Conservation (phyloP, 805 yeast species). For the Lachancea nothofagi region DNA sequence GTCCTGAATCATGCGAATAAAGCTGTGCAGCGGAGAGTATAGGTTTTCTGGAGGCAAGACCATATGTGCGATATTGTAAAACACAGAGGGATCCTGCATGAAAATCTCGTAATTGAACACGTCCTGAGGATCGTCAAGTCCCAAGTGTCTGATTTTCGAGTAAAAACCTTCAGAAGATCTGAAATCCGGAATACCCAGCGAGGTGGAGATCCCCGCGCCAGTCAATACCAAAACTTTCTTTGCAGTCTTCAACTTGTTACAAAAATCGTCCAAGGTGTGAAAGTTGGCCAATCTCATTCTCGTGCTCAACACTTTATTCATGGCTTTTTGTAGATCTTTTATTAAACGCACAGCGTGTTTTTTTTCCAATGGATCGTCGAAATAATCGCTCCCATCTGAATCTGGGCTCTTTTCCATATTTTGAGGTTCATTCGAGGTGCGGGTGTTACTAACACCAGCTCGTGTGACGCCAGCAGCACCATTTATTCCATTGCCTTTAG, state of each 20-base stretch:
- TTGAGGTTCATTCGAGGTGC: slow-evolving; percentile 30
- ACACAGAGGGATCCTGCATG: slow-evolving; percentile 68
- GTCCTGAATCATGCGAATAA: slow-evolving; percentile 67
- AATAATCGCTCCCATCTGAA: slow-evolving; percentile 13
- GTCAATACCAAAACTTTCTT: slow-evolving; percentile 66
- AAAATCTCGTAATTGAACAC: slow-evolving; percentile 76
- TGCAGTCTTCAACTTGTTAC: slow-evolving; percentile 48
- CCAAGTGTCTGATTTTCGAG: slow-evolving; percentile 58
- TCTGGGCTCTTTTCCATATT: slow-evolving; percentile 17
- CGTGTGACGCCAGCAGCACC: slow-evolving; percentile 8
- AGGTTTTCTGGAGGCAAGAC: slow-evolving; percentile 66
- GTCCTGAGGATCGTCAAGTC: slow-evolving; percentile 82
- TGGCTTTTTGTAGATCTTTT: slow-evolving; percentile 54
- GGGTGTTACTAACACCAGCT: slow-evolving; percentile 3
- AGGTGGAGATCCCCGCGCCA: slow-evolving; percentile 91
- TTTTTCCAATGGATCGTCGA: slow-evolving; percentile 38
- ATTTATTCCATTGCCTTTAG: neutral
- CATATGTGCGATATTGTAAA: slow-evolving; percentile 81
- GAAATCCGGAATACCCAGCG: slow-evolving; percentile 88
- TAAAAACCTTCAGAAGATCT: slow-evolving; percentile 86
- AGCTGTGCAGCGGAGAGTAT: slow-evolving; percentile 76
- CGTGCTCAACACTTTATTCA: slow-evolving; percentile 53
- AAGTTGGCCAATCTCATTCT: slow-evolving; percentile 52
- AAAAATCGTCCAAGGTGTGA: slow-evolving; percentile 53
- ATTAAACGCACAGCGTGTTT: slow-evolving; percentile 43